Conservation (phyloP, 148 eudicot genomes). For the Rheum nobile region DNA sequence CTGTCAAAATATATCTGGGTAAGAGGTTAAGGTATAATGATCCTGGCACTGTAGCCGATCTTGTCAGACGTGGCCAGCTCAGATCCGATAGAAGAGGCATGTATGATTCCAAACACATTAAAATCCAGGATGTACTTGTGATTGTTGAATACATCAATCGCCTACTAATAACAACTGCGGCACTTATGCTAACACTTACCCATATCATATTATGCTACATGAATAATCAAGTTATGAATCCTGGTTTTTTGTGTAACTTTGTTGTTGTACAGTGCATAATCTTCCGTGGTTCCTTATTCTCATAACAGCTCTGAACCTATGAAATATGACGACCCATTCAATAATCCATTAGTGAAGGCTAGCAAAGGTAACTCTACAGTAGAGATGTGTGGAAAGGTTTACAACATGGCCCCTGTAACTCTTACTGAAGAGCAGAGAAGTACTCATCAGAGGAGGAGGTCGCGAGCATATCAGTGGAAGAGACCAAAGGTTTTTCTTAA, state of each 20-base stretch:
- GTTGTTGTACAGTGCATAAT: constrained; percentile 2
- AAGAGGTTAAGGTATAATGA: constrained; percentile 36
- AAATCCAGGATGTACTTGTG: not conserved
- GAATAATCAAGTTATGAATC: not conserved
- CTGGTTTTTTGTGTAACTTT: not conserved
- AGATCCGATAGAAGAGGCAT: constrained; percentile 99
- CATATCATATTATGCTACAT: not conserved
- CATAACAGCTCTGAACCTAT: constrained; percentile 63
- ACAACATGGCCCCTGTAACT: constrained; percentile 76
- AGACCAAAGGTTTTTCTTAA: constrained; percentile 81
- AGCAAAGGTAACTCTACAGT: constrained; percentile 64
- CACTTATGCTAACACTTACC: not conserved
- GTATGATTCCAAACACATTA: constrained; percentile 36
- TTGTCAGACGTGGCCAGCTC: constrained; percentile 98
- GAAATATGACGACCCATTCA: constrained; percentile 92
- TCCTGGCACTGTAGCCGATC: constrained; percentile 94
- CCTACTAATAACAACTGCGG: not conserved
- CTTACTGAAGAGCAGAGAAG: constrained; percentile 74
- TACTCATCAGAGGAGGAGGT: constrained; percentile 86
- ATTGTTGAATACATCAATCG: not conserved
- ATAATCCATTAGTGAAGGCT: constrained; percentile 83
- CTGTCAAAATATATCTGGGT: constrained; percentile 35
- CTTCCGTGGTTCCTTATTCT: constrained; percentile 4
- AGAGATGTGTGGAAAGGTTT: constrained; percentile 97
- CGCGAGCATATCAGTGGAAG: constrained; percentile 98